Evolutionary conservation across 2,329 filamentous ascomycete species (phyloP).

Genomic region (Alternaria hordeiaustralica): DNA sequence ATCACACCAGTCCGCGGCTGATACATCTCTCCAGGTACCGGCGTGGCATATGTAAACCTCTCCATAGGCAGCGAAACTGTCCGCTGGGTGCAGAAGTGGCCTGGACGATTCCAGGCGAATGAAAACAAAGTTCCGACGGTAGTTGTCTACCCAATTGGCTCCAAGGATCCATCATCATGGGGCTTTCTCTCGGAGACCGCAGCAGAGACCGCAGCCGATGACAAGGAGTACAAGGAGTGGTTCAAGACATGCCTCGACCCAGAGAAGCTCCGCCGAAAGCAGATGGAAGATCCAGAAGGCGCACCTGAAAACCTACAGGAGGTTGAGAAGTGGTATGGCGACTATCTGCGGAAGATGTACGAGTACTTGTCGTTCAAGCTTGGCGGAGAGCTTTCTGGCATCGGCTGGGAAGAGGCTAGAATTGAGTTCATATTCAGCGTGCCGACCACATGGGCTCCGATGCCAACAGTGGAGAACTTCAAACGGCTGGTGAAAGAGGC

Average conservation of each 20-base stretch:
- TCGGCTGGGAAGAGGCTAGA: slow-evolving; percentile 48
- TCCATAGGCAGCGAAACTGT: slow-evolving; percentile 44
- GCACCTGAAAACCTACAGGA: slow-evolving; percentile 52
- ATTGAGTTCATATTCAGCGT: slow-evolving; percentile 65
- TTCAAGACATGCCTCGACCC: slow-evolving; percentile 64
- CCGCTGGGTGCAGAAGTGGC: slow-evolving; percentile 58
- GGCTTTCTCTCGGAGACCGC: slow-evolving; percentile 58
- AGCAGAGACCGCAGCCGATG: slow-evolving; percentile 49
- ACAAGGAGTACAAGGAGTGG: slow-evolving; percentile 57
- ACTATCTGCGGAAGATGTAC: slow-evolving; percentile 60
- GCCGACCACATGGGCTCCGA: slow-evolving; percentile 63
- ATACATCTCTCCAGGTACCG: slow-evolving; percentile 34
- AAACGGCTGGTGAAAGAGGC: slow-evolving; percentile 55
- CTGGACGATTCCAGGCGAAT: slow-evolving; percentile 59
- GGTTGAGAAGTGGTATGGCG: slow-evolving; percentile 57
- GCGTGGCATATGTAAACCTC: slow-evolving; percentile 48
- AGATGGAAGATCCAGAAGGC: slow-evolving; percentile 53
- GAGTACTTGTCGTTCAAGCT: slow-evolving; percentile 53
- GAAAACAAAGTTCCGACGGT: slow-evolving; percentile 64
- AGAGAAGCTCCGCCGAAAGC: slow-evolving; percentile 52
- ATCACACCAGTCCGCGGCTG: not conserved
- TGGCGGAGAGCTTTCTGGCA: slow-evolving; percentile 45
- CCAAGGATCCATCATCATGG: slow-evolving; percentile 55
- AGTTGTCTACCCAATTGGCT: slow-evolving; percentile 55
- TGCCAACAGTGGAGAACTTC: slow-evolving; percentile 60